These are phyloP conservation scores for Nissolia schottii DNA, from an alignment of 306 rosid species.

Conservation along the genomic window DNA sequence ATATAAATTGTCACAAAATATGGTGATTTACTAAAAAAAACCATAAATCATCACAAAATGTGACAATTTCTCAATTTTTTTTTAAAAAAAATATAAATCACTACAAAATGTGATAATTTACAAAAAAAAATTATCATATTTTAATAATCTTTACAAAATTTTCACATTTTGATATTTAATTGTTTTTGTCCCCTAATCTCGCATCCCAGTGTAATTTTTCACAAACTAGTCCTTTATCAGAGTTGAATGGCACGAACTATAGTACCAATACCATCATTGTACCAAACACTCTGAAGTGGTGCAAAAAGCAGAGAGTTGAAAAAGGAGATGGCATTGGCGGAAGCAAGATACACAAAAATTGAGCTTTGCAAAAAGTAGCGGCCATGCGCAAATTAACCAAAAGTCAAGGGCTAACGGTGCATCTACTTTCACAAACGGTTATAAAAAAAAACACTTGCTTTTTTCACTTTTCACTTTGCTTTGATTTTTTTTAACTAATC, in stretches of 20 bases:
- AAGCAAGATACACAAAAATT: not conserved
- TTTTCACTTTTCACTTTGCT: conserved; percentile 11
- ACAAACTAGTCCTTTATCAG: not conserved
- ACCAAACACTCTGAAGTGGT: not conserved
- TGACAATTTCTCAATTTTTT: too few relatives aligned
- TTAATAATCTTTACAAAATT: too few relatives aligned
- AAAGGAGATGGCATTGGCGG: not conserved
- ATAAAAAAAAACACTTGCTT: not conserved
- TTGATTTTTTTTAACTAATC: not conserved
- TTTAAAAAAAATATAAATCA: too few relatives aligned
- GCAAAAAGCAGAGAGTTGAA: not conserved
- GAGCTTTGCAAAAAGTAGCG: conserved; percentile 20
- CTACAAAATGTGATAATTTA: too few relatives aligned
- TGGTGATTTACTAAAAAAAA: too few relatives aligned
- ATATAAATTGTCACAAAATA: too few relatives aligned
- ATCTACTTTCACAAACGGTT: conserved; percentile 3
- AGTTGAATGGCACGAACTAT: not conserved
- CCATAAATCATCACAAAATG: too few relatives aligned
- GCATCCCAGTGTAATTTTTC: too few relatives aligned
- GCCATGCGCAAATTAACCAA: not conserved
- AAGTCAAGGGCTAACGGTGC: conserved; percentile 18
- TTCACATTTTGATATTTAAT: too few relatives aligned
- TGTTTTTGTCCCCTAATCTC: too few relatives aligned
- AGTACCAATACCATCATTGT: not conserved
- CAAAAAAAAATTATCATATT: too few relatives aligned